These are phyloP conservation scores for Aureobasidium pullulans DNA, from an alignment of 2,329 filamentous ascomycete species.

Conservation along the genomic window DNA sequence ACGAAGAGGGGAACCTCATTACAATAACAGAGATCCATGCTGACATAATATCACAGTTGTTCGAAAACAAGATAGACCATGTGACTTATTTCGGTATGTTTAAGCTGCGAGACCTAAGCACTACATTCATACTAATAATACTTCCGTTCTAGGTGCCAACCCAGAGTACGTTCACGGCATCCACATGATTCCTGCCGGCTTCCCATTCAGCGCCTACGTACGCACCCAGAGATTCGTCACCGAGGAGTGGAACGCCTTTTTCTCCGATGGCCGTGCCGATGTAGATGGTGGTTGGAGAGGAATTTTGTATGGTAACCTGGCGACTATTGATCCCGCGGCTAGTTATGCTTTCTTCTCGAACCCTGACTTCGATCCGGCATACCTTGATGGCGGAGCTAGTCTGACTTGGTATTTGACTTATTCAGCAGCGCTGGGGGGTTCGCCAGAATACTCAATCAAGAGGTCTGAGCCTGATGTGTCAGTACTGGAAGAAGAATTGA, in stretches of 20 bases:
- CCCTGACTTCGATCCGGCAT: slow-evolving; percentile 56
- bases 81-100: too few species aligned
- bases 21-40: background rate
- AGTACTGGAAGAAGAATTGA: background rate
- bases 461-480: background rate
- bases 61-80: slow-evolving; percentile 94
- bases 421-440: slow-evolving; percentile 56
- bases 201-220: slow-evolving; percentile 60
- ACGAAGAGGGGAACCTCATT: too few species aligned
- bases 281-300: slow-evolving; percentile 78
- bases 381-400: slow-evolving; percentile 75
- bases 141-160: slow-evolving; percentile 37
- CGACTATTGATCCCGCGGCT: slow-evolving; percentile 61
- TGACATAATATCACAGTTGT: slow-evolving; percentile 40
- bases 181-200: slow-evolving; percentile 68
- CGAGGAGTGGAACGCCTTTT: slow-evolving; percentile 78
- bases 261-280: slow-evolving; percentile 59
- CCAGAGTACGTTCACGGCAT: slow-evolving; percentile 51
- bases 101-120: background rate
- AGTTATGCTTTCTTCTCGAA: slow-evolving; percentile 71
- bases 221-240: slow-evolving; percentile 62
- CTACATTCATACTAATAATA: background rate
- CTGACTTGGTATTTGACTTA: slow-evolving; percentile 80
- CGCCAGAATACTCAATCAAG: background rate
- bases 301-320: slow-evolving; percentile 74